These are phyloP conservation scores for Teratosphaeria pseudoeucalypti DNA, from an alignment of 2,329 filamentous ascomycete species.

Conservation along the genomic window DNA sequence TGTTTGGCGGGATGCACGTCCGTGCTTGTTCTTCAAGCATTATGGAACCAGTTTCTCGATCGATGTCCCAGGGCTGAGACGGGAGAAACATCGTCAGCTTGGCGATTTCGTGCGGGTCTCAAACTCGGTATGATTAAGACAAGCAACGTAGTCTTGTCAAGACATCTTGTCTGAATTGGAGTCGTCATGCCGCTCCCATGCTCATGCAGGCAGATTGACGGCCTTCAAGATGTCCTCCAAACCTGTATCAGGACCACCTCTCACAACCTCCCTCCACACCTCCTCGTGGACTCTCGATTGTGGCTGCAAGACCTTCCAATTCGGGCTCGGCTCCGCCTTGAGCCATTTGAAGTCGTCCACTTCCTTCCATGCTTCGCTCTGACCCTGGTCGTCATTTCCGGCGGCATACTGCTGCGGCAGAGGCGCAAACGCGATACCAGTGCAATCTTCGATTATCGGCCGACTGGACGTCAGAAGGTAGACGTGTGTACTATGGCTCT, in stretches of 20 bases:
- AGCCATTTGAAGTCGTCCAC: conserved; percentile 99
- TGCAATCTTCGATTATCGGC: conserved; percentile 90
- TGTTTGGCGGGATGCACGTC: no score
- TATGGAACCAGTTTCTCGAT: no score
- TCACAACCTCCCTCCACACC: conserved; percentile 60
- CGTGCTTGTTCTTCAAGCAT: no score
- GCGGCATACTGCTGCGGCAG: conserved; percentile 52
- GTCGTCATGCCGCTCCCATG: neutral
- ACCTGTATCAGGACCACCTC: conserved; percentile 48
- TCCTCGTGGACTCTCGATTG: conserved; percentile 27
- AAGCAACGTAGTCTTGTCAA: no score
- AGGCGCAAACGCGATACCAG: conserved; percentile 64
- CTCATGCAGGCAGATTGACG: conserved; percentile 6
- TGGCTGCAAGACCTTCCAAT: conserved; percentile 64
- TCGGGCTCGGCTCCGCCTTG: conserved; percentile 72
- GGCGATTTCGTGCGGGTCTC: no score
- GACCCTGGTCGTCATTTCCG: conserved; percentile 17
- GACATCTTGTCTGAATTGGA: no score
- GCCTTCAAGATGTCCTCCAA: conserved; percentile 55
- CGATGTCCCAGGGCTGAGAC: no score
- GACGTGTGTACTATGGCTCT: conserved; percentile 68
- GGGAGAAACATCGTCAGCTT: no score
- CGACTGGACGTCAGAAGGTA: conserved; percentile 74
- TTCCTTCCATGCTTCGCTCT: conserved; percentile 59
- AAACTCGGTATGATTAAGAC: no score